Evolutionary conservation across 441 rosid genomes (phyloP), one percentile per base, ranked within the genome.

Genomic region (Pelargonium cotyledonis): DNA sequence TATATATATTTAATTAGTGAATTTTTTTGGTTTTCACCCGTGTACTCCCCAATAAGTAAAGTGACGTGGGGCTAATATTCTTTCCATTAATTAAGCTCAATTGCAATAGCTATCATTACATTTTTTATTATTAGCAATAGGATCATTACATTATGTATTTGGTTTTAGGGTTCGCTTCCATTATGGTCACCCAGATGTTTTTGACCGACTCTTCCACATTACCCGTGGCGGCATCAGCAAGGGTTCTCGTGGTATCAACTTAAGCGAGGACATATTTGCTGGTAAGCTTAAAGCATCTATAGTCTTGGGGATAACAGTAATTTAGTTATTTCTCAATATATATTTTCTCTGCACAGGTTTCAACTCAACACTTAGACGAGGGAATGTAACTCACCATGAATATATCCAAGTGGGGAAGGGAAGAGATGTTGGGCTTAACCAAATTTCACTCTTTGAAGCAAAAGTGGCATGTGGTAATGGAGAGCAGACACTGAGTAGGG

Each of bases 331-430:
- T 57, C 18, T 47, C 75, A 38, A 69, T 74, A 23, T 44, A 43
- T 63, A 47, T 68, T 61, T 40, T 69, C 3, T 68, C 61, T 58
- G 49, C 69, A 44, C 68, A 91, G 98, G 98, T 76, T 91, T 93
- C 75, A 93, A 91, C 78, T 93, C 97, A 68, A 89, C 92, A 19
- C 72, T 91, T 69, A 86, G 98, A 77, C 85, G 88, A 65, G 98
- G 96, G 55, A 91, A 93, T 83, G 63, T 93, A 53, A 93, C 98
- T 77, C 98, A 93, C 80, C 98, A 91, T 71, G 98, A 91, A 84
- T 93, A 93, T 75, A 91, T 91, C 70, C 98, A 93, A 86, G 97
- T 93, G 77, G 98, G 98, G 51, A 93, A 93, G 82, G 98, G 98
- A 69, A 83, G 98, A 76, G 98, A 93, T 79, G 98, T 93, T 51